These are phyloP conservation scores for Hericium coralloides DNA, from an alignment of 768 basidiomycete genomes.

Conservation along the genomic window DNA sequence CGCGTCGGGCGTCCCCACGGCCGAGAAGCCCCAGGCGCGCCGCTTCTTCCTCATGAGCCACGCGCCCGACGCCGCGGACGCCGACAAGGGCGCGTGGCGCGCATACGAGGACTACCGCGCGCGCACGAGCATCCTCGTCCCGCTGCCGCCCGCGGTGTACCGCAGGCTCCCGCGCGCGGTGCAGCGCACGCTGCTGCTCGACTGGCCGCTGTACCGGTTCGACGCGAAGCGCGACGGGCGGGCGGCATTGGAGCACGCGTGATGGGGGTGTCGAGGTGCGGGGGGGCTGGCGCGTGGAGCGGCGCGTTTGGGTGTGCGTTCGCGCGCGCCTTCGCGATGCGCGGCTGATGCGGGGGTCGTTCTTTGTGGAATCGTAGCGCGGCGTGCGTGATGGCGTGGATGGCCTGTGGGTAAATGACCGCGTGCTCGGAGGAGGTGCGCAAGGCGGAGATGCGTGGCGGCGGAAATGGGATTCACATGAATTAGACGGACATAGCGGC, in stretches of 20 bases:
- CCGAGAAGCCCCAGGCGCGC: slow-evolving; percentile 58
- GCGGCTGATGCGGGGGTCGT: too few species aligned
- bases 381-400: too few species aligned
- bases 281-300: too few species aligned
- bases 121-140: slow-evolving; percentile 51
- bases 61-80: slow-evolving; percentile 20
- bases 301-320: background rate
- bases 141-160: slow-evolving; percentile 50
- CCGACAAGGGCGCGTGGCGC: slow-evolving; percentile 30
- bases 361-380: too few species aligned
- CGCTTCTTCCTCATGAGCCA: slow-evolving; percentile 45
- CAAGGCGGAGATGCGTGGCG: too few species aligned
- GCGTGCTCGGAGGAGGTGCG: too few species aligned
- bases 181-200: slow-evolving; percentile 49
- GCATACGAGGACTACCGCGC: slow-evolving; percentile 47
- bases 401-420: too few species aligned
- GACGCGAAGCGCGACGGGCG: slow-evolving; percentile 17
- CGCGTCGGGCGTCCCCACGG: slow-evolving; percentile 59
- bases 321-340: too few species aligned
- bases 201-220: slow-evolving; percentile 55
- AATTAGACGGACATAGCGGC: too few species aligned
- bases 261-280: background rate
- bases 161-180: slow-evolving; percentile 37
- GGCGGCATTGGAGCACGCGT: background rate
- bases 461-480: too few species aligned